Evolutionary conservation across 2,329 filamentous ascomycete genomes (phyloP), one percentile per base, ranked within the genome.

Genomic region (Alternaria alternata): DNA sequence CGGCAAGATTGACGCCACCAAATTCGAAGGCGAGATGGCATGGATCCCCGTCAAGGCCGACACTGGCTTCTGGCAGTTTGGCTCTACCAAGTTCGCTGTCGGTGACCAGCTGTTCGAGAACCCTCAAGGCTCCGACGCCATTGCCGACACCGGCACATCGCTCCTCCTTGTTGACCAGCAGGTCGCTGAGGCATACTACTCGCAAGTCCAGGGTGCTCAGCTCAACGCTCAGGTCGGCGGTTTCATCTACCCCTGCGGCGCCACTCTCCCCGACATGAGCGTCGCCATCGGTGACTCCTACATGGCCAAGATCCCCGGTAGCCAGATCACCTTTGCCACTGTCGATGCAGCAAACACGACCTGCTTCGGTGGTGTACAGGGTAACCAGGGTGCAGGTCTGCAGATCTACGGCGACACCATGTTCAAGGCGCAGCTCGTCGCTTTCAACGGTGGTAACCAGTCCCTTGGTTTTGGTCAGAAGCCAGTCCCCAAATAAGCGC

Each of bases 301-400:
- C 75, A 86, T 84, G 82, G 87, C 88, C 16, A 84, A 78, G 38
- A 80, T 89, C 36, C 83, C 82, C 57, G 87, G 86, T 6, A 71
- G 73, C 24, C 81, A 72, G 59, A 72, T 81, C 63, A 80, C 73
- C 7, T 80, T 80, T 49, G 75, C 79, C 9, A 61, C 73, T 7
- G 75, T 78, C 32, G 78, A 80, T 43, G 42, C 73, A 39, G 71
- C 72, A 41, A 80, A 80, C 51, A 81, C 82, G 42, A 86, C 81
- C 56, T 92, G 89, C 81, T 91, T 89, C 66, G 89, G 89, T 61
- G 89, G 88, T 67, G 78, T 92, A 18, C 89, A 92, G 79, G 82
- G 85, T 32, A 86, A 85, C 47, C 71, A 71, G 56, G 81, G 83
- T 1, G 79, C 80, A 14, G 78, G 80, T 28, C 75, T 90, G 38